Base-by-base conservation (phyloP, 2,329 filamentous ascomycete genomes). In the Ophiosphaerella narmari region DNA sequence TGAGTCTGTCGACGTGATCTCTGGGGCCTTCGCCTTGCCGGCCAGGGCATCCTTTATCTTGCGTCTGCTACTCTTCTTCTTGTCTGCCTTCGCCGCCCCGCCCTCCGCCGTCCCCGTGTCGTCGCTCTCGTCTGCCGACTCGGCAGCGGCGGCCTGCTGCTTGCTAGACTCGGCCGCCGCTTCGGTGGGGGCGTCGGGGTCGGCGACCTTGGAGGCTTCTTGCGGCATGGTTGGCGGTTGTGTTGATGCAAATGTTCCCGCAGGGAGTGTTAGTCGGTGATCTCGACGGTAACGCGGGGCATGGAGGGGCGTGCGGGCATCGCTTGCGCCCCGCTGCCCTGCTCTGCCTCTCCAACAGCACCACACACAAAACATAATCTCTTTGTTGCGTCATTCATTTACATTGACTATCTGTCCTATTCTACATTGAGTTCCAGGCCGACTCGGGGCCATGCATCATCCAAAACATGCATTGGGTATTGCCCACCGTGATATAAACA, bases 51-150 rank as follows among this genome's bases (percentile, higher is more conserved):
- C 73, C 65, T 81, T 81, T 56, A 82, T 74, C 76, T 85, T 85
- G 74, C 82, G 81, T 71, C 81, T 83, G 77, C 86, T 86, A 57
- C 80, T 85, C 76, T 80, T 84, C 77, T 84, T 86, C 73, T 86
- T 88, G 74, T 86, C 86, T 62, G 84, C 82, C 48, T 67, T 55
- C 12, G 68, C 63, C 16, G 56, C 49, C 67, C 52, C 64, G 16
- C 59, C 66, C 33, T 64, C 66, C 79, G 66, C 73, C 72, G 56
- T 63, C 71, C 72, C 59, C 68, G 70, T 56, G 59, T 71, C 54
- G 57, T 56, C 61, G 66, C 63, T 70, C 51, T 72, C 66, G 46
- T 70, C 61, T 42, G 55, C 68, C 7, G 65, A 65, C 37, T 66
- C 64, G 43, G 57, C 59, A n/a, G 58, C 59, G 46, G 64, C 59